Evolutionary conservation across 1,139 yeast species (phyloP).

Genomic region (Wickerhamomyces sp.): DNA sequence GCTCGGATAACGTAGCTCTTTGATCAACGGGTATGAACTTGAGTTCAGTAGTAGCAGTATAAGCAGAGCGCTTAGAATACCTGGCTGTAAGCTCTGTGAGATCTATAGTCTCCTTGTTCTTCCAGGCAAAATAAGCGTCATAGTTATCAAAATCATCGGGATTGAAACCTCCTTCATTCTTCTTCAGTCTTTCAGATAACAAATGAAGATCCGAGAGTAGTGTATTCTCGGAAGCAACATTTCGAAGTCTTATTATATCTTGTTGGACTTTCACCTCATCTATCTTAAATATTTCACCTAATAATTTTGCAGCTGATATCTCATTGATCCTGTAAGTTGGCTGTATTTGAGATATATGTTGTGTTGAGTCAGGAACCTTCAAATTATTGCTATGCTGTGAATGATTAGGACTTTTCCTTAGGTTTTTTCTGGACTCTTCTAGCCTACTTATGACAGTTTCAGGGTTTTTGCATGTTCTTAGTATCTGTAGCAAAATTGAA

Average conservation of each 20-base stretch:
- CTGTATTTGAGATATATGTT: conserved; percentile 11
- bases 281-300: conserved; percentile 39
- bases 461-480: conserved; percentile 41
- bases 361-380: conserved; percentile 5
- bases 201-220: conserved; percentile 44
- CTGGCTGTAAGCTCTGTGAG: conserved; percentile 37
- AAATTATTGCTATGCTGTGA: conserved; percentile 15
- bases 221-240: conserved; percentile 38
- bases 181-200: conserved; percentile 26
- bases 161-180: conserved; percentile 37
- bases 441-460: conserved; percentile 40
- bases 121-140: conserved; percentile 49
- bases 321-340: conserved; percentile 50
- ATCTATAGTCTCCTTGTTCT: conserved; percentile 37
- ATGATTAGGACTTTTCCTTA: conserved; percentile 23
- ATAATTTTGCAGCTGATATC: conserved; percentile 39
- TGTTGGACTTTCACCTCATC: conserved; percentile 43
- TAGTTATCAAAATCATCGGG: conserved; percentile 39
- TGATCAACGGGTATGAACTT: conserved; percentile 41
- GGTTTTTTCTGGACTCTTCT: conserved; percentile 37
- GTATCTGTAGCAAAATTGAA: conserved; percentile 44
- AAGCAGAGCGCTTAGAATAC: conserved; percentile 30
- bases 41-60: conserved; percentile 31
- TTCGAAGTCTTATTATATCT: conserved; percentile 42
- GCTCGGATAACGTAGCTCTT: conserved; percentile 30